Conservation (phyloP, 805 yeast species). For the Candida patagonica region DNA sequence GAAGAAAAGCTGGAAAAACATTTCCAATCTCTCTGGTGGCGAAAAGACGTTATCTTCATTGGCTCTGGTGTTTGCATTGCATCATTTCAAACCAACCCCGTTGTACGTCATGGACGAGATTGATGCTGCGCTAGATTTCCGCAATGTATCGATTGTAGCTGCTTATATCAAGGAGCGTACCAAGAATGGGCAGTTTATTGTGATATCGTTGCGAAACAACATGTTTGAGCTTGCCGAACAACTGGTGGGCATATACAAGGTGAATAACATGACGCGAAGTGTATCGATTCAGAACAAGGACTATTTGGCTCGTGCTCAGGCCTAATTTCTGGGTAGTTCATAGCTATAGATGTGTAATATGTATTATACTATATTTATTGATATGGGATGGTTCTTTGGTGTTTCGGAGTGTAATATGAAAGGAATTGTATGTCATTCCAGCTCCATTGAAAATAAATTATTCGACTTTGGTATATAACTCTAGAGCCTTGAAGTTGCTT, state of each 20-base stretch:
- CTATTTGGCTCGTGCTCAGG: too few species aligned
- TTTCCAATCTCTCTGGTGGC: constrained; percentile 92
- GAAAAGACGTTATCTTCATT: constrained; percentile 92
- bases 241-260: constrained; percentile 91
- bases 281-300: constrained; percentile 59
- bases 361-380: neutral
- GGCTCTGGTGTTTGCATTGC: constrained; percentile 93
- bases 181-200: constrained; percentile 92
- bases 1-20: constrained; percentile 93
- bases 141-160: constrained; percentile 96
- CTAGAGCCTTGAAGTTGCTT: too few species aligned
- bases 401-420: too few species aligned
- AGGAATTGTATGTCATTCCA: too few species aligned
- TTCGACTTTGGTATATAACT: too few species aligned
- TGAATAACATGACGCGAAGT: constrained; percentile 80
- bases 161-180: constrained; percentile 94
- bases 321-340: constrained; percentile 1
- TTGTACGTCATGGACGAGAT: constrained; percentile 98
- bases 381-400: neutral
- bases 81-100: constrained; percentile 94
- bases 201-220: constrained; percentile 88
- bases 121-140: constrained; percentile 95
- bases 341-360: neutral
- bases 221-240: constrained; percentile 97
- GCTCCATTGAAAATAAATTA: too few species aligned